Conservation (phyloP, 1,139 yeast genomes). For the Protomyces gravidus region DNA sequence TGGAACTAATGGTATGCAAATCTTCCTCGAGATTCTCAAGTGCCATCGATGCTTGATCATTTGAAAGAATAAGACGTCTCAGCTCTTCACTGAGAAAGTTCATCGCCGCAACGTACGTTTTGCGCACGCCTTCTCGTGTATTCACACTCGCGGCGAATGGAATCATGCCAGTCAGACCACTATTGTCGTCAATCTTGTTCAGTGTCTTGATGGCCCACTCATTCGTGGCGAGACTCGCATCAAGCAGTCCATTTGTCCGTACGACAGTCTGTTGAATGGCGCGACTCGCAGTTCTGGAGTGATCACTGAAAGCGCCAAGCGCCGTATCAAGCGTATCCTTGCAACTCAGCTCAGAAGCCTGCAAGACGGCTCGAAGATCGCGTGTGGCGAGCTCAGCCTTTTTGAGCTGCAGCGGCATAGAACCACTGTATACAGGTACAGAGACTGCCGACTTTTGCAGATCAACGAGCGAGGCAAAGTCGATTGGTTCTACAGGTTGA, state of each 20-base stretch:
- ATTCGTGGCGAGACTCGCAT: slow-evolving; percentile 20
- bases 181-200: slow-evolving; percentile 2
- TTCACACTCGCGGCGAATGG: slow-evolving; percentile 10
- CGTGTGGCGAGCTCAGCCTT: slow-evolving; percentile 22
- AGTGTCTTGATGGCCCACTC: slow-evolving; percentile 23
- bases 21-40: slow-evolving; percentile 17
- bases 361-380: slow-evolving; percentile 13
- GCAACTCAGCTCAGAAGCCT: slow-evolving; percentile 11
- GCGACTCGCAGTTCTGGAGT: slow-evolving; percentile 14
- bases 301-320: slow-evolving; percentile 10
- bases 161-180: slow-evolving; percentile 8
- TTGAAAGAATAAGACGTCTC: slow-evolving; percentile 8
- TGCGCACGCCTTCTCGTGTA: slow-evolving; percentile 10
- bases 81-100: slow-evolving; percentile 10
- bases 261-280: slow-evolving; percentile 24
- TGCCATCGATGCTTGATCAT: slow-evolving; percentile 5
- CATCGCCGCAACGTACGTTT: slow-evolving; percentile 22
- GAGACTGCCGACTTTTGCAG: slow-evolving; percentile 15
- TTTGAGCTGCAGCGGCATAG: slow-evolving; percentile 20
- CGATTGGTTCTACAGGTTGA: not conserved
- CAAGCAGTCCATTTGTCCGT: slow-evolving; percentile 13
- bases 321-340: slow-evolving; percentile 20
- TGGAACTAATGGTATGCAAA: slow-evolving; percentile 5
- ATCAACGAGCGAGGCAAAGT: slow-evolving; percentile 12
- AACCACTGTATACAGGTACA: slow-evolving; percentile 6